Base-by-base conservation (phyloP, 2,329 filamentous ascomycete genomes). In the Drechslerella stenobrocha region DNA sequence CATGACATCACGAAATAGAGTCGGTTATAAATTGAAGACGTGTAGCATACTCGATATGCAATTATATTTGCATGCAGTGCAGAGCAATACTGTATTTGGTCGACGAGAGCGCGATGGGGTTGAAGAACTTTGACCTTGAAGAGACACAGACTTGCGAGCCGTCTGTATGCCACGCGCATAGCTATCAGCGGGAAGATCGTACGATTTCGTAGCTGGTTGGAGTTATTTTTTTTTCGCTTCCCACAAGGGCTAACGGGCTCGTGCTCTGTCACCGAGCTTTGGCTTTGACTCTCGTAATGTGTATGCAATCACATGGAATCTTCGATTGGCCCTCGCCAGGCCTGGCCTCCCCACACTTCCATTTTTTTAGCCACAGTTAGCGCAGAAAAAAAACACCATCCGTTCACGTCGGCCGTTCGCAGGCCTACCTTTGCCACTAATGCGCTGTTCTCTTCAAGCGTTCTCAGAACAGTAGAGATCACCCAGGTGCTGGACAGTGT, bases 391-490 rank as follows among this genome's bases (percentile, higher is more conserved):
- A 51, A 37, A 34, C 50, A 44, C 18, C 28, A 37, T 22, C 40
- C 8, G 15, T 42, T 42, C 37, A 9, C 37, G 15, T 11, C 24
- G 20, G 55, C 48, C 34, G 60, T 46, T 65, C 56, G 60, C 52
- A 52, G 52, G 47, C 23, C 15, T 48, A 11, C 15, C 9, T 47
- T 48, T 67, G 63, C 63, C 63, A 67, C 63, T 60, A 52, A 67
- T 67, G 48, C 48, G 63, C 50, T 67, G 63, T 48, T 48, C 53
- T 50, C 22, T 37, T 24, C 63, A 55, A 67, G 50, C n/a, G 22
- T 37, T 45, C 63, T 67, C 63, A 50, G 55, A 60, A 24, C 11
- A 56, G 55, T 35, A 60, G 52, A 50, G 63, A 67, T 67, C 63
- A 51, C 42, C 63, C 46, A 32, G 26, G 55, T 30, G n/a, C n/a